These are phyloP conservation scores for Graphilbum sp. DNA, from an alignment of 2,329 filamentous ascomycete species.

Conservation along the genomic window DNA sequence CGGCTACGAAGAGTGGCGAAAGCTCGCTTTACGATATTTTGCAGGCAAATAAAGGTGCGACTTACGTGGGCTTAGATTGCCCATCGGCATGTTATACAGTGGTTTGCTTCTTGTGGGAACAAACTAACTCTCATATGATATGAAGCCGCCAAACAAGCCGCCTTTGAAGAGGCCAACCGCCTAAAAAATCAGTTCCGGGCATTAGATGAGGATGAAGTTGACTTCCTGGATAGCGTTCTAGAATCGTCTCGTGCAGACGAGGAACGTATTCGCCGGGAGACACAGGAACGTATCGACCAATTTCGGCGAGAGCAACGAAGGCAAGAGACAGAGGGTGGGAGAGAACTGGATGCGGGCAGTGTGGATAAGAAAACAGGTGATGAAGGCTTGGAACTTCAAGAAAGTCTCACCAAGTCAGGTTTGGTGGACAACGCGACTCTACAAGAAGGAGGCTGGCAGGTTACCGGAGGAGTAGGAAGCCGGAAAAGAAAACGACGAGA, in stretches of 20 bases:
- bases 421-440: slow-evolving; percentile 8
- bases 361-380: neutral
- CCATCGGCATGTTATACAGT: too few relatives aligned
- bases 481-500: slow-evolving; percentile 10
- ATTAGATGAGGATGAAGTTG: slow-evolving; percentile 64
- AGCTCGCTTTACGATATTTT: slow-evolving; percentile 58
- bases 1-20: slow-evolving; percentile 27
- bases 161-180: slow-evolving; percentile 57
- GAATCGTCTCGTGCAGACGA: slow-evolving; percentile 35
- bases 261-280: slow-evolving; percentile 35
- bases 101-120: too few relatives aligned
- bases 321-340: slow-evolving; percentile 1
- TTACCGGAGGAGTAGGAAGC: too few relatives aligned
- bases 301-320: slow-evolving; percentile 36
- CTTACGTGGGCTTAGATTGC: too few relatives aligned
- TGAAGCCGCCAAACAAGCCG: slow-evolving; percentile 62
- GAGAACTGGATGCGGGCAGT: neutral
- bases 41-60: slow-evolving; percentile 76
- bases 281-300: slow-evolving; percentile 35
- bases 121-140: too few relatives aligned
- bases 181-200: slow-evolving; percentile 64
- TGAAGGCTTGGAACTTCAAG: neutral
- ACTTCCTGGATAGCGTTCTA: slow-evolving; percentile 49
- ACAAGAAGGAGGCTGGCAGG: slow-evolving; percentile 9
- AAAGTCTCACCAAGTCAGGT: neutral